Evolutionary conservation across 306 rosid genomes (phyloP).

Genomic region (Canavalia gladiata): DNA sequence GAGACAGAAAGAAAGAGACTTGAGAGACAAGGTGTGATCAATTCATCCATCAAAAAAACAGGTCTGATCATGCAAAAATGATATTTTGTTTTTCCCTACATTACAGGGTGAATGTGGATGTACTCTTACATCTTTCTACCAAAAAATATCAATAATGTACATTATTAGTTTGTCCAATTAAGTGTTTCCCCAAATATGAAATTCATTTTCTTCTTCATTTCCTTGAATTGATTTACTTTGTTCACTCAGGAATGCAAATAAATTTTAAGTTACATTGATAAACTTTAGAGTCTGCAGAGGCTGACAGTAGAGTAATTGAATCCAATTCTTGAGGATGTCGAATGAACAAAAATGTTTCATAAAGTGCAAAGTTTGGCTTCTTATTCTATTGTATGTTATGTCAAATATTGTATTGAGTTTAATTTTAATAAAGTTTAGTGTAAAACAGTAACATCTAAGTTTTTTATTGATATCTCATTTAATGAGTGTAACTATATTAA

Average conservation of each 20-base stretch:
- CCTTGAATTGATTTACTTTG: slow-evolving; percentile 23
- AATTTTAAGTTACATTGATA: background rate
- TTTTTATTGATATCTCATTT: background rate
- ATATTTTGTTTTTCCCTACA: slow-evolving; percentile 11
- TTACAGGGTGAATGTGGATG: slow-evolving; percentile 33
- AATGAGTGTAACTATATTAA: background rate
- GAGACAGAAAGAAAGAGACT: slow-evolving; percentile 87
- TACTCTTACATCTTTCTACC: background rate
- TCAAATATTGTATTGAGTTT: background rate
- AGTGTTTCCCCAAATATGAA: background rate
- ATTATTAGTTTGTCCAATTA: slow-evolving; percentile 25
- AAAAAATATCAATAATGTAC: slow-evolving; percentile 5
- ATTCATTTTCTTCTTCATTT: slow-evolving; percentile 36
- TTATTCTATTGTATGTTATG: background rate
- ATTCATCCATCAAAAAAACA: slow-evolving; percentile 80
- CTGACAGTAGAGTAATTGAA: slow-evolving; percentile 8
- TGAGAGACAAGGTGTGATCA: slow-evolving; percentile 81
- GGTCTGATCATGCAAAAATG: slow-evolving; percentile 51
- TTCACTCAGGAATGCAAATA: slow-evolving; percentile 25
- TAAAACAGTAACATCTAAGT: background rate
- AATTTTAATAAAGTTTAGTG: background rate
- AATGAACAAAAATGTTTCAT: slow-evolving; percentile 14
- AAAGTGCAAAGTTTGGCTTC: slow-evolving; percentile 5
- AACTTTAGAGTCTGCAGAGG: slow-evolving; percentile 10
- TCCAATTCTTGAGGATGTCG: slow-evolving; percentile 5